These are phyloP conservation scores for Blastobotrys niveus DNA, from an alignment of 1,139 yeast genomes.

Conservation along the genomic window DNA sequence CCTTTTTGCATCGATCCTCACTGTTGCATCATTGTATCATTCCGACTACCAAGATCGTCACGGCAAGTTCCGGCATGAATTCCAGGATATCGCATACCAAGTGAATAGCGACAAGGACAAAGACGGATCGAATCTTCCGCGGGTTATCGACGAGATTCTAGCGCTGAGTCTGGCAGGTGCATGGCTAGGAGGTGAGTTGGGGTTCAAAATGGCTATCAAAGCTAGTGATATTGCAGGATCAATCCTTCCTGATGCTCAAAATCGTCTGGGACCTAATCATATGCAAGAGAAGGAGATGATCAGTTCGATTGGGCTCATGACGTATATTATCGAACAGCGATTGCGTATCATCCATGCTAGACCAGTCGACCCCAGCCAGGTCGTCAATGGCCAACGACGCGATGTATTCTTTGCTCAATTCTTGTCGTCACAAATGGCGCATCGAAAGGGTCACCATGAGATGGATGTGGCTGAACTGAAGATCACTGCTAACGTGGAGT, in stretches of 20 bases:
- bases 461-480: constrained; percentile 24
- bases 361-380: constrained; percentile 19
- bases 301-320: constrained; percentile 25
- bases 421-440: constrained; percentile 15
- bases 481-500: constrained; percentile 26
- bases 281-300: constrained; percentile 17
- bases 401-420: constrained; percentile 16
- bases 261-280: constrained; percentile 12
- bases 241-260: constrained; percentile 18
- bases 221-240: constrained; percentile 25
- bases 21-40: constrained; percentile 24
- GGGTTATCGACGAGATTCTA: constrained; percentile 19
- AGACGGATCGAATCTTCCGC: constrained; percentile 8
- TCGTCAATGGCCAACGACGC: constrained; percentile 15
- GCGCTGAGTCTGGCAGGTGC: constrained; percentile 26
- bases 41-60: constrained; percentile 20
- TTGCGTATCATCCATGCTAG: constrained; percentile 25
- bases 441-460: constrained; percentile 17
- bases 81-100: constrained; percentile 17
- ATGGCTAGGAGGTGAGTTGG: constrained; percentile 27
- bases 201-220: constrained; percentile 22
- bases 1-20: constrained; percentile 22
- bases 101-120: constrained; percentile 2
- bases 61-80: constrained; percentile 18
- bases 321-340: constrained; percentile 27